Evolutionary conservation across 2,329 filamentous ascomycete species (phyloP), one percentile per base, ranked within the genome.

Genomic region (Helotiales sp.): DNA sequence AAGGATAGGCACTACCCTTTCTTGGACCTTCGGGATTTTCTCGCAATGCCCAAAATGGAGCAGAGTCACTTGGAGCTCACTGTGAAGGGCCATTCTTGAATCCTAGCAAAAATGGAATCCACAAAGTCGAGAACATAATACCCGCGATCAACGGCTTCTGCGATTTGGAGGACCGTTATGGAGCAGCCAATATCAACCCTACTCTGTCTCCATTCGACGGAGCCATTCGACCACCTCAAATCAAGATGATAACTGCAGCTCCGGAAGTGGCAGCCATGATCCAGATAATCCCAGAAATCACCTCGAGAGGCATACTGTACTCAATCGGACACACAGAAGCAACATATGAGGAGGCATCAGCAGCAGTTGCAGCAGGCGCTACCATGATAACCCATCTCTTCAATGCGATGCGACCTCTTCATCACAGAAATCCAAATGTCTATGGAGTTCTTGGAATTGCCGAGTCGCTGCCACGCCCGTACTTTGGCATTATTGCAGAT

Each of bases 301-400:
- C 83, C 17, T 81, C 84, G 2, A 83, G 86, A 52, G 89, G 87
- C 67, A 93, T 97, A 74, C 83, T 91, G 72, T 93, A 89, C 79
- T 91, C 92, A 1, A 91, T 96, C 70, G 93, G 93, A 7, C 93
- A 97, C 80, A 93, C 93, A 0, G 92, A 96, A 78, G 91, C 93
- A 15, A 93, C 91, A 0, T 97, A 95, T 77, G 92, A 96, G 78
- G 85, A 95, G 76, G 93, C 92, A 0, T 88, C 90, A 3, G 80
- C 82, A 4, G 91, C 92, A 22, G 86, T 96, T 3, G 83, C 82
- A n/a, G 85, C 88, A 6, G 93, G 93, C 61, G 92, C 92, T 1
- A 91, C 87, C 58, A 97, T 96, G 92, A 91, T 97, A 72, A 97
- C 93, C 0, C 93, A 97, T 76, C 84, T 97, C 1, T 97, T 97